phyloP scores from a whole-genome alignment of 164 flowering plant genomes.

The Tetracentron sinense region DNA sequence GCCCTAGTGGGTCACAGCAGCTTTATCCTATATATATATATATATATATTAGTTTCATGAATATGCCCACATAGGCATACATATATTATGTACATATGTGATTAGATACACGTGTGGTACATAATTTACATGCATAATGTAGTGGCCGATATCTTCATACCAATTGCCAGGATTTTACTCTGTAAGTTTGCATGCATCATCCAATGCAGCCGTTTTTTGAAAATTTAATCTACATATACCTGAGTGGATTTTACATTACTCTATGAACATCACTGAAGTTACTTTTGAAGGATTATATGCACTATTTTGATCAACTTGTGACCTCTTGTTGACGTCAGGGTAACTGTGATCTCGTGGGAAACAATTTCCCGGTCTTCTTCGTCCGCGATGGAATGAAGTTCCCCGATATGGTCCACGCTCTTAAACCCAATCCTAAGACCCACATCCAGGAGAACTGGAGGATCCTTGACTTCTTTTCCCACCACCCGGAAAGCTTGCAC shows the following conservation, averaged over 20 bases:
- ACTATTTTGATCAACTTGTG: not conserved
- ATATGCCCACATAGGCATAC: not conserved
- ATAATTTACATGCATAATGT: no score
- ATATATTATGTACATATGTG: not conserved
- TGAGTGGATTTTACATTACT: not conserved
- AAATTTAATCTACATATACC: no score
- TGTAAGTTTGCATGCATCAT: no score
- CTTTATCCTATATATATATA: no score
- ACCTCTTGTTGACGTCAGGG: slow-evolving; percentile 30
- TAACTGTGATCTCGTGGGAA: slow-evolving; percentile 80
- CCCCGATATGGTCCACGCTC: slow-evolving; percentile 79
- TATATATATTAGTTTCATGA: not conserved
- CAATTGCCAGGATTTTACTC: not conserved
- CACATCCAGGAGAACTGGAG: slow-evolving; percentile 89
- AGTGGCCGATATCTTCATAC: no score
- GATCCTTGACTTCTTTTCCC: slow-evolving; percentile 76
- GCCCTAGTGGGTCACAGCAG: no score
- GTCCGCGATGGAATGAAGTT: slow-evolving; percentile 82
- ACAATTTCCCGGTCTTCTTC: slow-evolving; percentile 82
- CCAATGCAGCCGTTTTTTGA: not conserved
- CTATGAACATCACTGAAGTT: not conserved
- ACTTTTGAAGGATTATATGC: not conserved
- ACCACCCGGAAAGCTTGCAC: slow-evolving; percentile 91
- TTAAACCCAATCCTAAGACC: slow-evolving; percentile 82
- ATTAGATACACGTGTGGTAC: no score